Evolutionary conservation across 352 stramenopile species (phyloP).

Genomic region (Pythium periplocum): DNA sequence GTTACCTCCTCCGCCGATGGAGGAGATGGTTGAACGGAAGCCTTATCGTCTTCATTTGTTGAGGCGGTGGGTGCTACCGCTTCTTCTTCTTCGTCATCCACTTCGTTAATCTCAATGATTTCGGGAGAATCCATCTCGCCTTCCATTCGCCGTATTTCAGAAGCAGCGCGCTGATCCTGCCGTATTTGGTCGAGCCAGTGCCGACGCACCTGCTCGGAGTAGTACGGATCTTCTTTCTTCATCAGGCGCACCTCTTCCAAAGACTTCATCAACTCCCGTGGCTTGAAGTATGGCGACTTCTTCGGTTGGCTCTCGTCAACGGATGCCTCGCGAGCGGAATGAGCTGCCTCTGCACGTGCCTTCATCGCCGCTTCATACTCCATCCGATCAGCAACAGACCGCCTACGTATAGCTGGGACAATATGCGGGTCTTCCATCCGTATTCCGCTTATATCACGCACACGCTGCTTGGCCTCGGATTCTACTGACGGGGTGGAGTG

Average conservation of each 20-base stretch:
- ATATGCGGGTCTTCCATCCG: constrained; percentile 57
- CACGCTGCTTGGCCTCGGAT: constrained; percentile 35
- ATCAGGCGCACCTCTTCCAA: constrained; percentile 13
- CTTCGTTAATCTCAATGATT: constrained; percentile 8
- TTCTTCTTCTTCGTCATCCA: constrained; percentile 10
- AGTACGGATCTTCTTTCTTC: constrained; percentile 22
- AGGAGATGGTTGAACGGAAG: no score
- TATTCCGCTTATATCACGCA: constrained; percentile 62
- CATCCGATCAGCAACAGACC: constrained; percentile 39
- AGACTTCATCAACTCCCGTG: constrained; percentile 5
- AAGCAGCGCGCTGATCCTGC: neutral
- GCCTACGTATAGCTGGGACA: constrained; percentile 24
- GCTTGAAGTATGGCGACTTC: no score
- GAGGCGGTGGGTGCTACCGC: neutral
- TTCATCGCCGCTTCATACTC: neutral
- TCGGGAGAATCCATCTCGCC: neutral
- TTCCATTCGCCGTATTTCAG: neutral
- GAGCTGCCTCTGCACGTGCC: no score
- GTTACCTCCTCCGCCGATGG: no score
- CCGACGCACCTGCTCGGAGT: constrained; percentile 1
- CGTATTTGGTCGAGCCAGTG: constrained; percentile 7
- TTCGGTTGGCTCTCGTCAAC: no score
- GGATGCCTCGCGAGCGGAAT: no score
- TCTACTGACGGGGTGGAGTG: no score
- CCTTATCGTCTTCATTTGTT: no score